A percentile compares a stretch with the other conserved stretches of the same genome.
Conservation (phyloP, 2,329 filamentous ascomycete species). For the Penicillium sp. region DNA sequence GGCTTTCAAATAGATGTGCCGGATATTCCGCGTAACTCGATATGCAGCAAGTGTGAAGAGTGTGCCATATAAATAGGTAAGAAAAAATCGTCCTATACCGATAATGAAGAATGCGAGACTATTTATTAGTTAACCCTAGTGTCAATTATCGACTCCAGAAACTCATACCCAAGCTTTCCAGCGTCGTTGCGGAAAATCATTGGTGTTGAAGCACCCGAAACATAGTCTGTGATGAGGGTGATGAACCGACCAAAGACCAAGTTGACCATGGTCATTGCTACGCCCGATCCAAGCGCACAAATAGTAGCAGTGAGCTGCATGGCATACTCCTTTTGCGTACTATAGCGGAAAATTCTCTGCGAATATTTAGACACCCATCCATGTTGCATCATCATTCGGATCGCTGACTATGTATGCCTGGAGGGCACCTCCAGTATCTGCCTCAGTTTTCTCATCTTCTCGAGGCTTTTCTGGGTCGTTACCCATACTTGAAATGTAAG, state of each 20-base stretch:
- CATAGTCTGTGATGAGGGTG: conserved; percentile 30
- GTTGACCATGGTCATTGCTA: conserved; percentile 41
- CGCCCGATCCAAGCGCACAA: conserved; percentile 30
- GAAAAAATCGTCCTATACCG: conserved; percentile 37
- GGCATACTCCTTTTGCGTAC: conserved; percentile 6
- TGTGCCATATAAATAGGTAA: conserved; percentile 38
- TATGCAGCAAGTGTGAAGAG: conserved; percentile 13
- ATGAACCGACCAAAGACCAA: conserved; percentile 41
- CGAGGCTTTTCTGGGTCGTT: too few relatives aligned
- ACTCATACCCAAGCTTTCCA: conserved; percentile 21
- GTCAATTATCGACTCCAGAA: conserved; percentile 13
- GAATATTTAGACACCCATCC: too few relatives aligned
- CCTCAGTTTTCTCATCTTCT: too few relatives aligned
- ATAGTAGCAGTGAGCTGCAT: conserved; percentile 6
- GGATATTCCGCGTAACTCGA: conserved; percentile 19
- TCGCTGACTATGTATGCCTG: too few relatives aligned
- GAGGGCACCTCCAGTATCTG: too few relatives aligned
- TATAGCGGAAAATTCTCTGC: conserved; percentile 16
- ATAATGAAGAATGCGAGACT: conserved; percentile 45
- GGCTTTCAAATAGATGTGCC: conserved; percentile 19
- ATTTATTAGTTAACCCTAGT: too few relatives aligned
- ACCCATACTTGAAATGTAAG: too few relatives aligned
- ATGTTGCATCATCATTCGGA: too few relatives aligned
- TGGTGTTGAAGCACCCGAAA: conserved; percentile 15
- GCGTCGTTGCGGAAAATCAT: conserved; percentile 14